These are phyloP conservation scores for Blakeslea trispora DNA, from an alignment of 371 early-diverging fungal species.

Conservation along the genomic window DNA sequence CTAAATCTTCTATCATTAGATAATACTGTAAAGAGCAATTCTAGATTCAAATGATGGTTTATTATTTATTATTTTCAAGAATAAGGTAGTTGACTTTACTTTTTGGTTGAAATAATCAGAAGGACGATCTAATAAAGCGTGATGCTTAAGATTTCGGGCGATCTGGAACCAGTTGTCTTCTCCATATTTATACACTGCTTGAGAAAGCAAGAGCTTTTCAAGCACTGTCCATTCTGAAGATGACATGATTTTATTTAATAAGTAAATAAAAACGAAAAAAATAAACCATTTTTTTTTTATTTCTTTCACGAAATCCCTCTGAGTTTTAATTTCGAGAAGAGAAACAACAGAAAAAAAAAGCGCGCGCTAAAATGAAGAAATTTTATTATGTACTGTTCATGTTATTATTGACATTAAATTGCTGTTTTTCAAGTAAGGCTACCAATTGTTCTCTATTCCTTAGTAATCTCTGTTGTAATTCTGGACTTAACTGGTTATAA, in stretches of 20 bases:
- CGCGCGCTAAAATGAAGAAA: too few relatives aligned
- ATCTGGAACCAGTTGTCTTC: conserved; percentile 65
- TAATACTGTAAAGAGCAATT: conserved; percentile 41
- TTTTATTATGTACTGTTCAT: not conserved
- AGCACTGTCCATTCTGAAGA: conserved; percentile 55
- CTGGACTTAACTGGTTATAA: conserved; percentile 40
- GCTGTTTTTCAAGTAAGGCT: conserved; percentile 30
- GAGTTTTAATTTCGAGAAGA: too few relatives aligned
- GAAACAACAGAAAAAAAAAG: conserved; percentile 11
- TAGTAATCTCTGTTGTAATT: conserved; percentile 35
- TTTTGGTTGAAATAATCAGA: conserved; percentile 54
- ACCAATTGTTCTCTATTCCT: conserved; percentile 40
- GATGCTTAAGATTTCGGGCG: conserved; percentile 54
- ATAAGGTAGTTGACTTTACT: conserved; percentile 25
- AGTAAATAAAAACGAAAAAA: too few relatives aligned
- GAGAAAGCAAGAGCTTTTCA: conserved; percentile 64
- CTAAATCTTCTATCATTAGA: conserved; percentile 34
- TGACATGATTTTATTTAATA: too few relatives aligned
- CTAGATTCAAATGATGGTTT: conserved; percentile 16
- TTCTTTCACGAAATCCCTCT: too few relatives aligned
- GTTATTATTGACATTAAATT: conserved; percentile 10
- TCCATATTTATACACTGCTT: conserved; percentile 69
- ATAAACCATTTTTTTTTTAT: too few relatives aligned
- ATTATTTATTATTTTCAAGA: too few relatives aligned
- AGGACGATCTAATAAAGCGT: conserved; percentile 54